Conservation (phyloP, 345 rosid genomes). For the Mercurialis annua region DNA sequence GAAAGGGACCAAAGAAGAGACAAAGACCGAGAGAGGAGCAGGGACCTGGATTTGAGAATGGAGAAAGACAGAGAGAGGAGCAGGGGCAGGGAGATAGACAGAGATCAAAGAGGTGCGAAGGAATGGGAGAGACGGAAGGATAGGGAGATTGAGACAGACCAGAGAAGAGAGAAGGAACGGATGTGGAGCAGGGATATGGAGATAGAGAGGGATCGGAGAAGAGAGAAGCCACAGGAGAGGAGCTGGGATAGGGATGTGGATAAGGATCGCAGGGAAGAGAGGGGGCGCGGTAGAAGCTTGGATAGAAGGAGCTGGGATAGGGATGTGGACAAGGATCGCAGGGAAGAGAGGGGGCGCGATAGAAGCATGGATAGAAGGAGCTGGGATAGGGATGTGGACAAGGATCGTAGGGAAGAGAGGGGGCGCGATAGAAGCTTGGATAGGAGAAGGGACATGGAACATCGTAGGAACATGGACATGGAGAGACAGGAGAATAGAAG, state of each 20-base stretch:
- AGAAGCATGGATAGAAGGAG: constrained; percentile 31
- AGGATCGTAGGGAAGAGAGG: constrained; percentile 9
- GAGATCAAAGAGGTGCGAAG: constrained; percentile 26
- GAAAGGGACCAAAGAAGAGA: constrained; percentile 7
- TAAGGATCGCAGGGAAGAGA: constrained; percentile 25
- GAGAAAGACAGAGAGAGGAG: constrained; percentile 25
- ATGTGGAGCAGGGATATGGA: constrained; percentile 24
- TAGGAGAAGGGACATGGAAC: constrained; percentile 17
- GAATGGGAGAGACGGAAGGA: constrained; percentile 36
- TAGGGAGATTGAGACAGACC: constrained; percentile 30
- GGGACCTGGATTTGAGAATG: constrained; percentile 16
- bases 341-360: not conserved
- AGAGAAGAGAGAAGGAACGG: constrained; percentile 42
- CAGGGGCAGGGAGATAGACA: constrained; percentile 7
- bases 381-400: constrained; percentile 34
- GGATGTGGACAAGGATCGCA: constrained; percentile 24
- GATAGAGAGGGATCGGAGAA: constrained; percentile 21
- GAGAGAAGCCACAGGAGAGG: constrained; percentile 24
- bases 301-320: constrained; percentile 34
- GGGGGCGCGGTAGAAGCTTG: constrained; percentile 21
- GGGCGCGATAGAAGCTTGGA: constrained; percentile 10
- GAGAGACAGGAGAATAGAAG: constrained; percentile 24
- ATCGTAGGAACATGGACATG: not conserved
- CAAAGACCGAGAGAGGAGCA: constrained; percentile 23
- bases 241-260: constrained; percentile 23